These are phyloP conservation scores for Acer yangbiense DNA, from an alignment of 345 rosid genomes.

Conservation along the genomic window DNA sequence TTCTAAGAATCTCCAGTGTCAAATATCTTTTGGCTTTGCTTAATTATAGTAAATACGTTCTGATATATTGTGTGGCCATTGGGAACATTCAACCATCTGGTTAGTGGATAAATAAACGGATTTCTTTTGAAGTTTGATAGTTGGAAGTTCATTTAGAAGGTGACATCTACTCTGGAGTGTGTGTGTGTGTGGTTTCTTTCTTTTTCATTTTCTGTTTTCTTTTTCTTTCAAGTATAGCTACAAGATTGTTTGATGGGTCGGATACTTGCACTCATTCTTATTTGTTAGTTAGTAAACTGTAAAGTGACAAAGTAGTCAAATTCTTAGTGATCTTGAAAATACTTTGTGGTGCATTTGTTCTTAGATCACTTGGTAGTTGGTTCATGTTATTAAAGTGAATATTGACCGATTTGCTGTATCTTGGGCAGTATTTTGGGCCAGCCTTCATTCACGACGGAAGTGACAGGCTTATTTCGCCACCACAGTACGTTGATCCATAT, in stretches of 20 bases:
- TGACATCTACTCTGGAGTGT: no score
- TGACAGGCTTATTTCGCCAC: conserved; percentile 42
- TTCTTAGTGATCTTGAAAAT: no score
- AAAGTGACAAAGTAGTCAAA: no score
- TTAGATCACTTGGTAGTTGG: neutral
- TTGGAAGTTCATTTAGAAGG: no score
- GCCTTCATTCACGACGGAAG: conserved; percentile 71
- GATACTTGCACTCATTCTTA: no score
- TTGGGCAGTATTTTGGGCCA: conserved; percentile 71
- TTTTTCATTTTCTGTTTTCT: no score
- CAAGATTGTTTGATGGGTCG: neutral
- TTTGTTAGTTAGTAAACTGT: no score
- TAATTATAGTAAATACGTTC: neutral
- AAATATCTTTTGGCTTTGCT: neutral
- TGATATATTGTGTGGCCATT: neutral
- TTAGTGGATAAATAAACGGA: neutral
- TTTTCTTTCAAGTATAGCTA: neutral
- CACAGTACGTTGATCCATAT: conserved; percentile 68
- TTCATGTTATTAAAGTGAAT: neutral
- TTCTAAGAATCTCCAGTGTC: neutral
- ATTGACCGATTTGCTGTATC: conserved; percentile 8
- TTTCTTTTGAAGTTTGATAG: neutral
- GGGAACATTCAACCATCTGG: neutral
- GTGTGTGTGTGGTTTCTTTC: no score
- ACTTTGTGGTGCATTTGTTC: no score